Conservation (phyloP, 768 basidiomycete species). For the Lactarius akahatsu region DNA sequence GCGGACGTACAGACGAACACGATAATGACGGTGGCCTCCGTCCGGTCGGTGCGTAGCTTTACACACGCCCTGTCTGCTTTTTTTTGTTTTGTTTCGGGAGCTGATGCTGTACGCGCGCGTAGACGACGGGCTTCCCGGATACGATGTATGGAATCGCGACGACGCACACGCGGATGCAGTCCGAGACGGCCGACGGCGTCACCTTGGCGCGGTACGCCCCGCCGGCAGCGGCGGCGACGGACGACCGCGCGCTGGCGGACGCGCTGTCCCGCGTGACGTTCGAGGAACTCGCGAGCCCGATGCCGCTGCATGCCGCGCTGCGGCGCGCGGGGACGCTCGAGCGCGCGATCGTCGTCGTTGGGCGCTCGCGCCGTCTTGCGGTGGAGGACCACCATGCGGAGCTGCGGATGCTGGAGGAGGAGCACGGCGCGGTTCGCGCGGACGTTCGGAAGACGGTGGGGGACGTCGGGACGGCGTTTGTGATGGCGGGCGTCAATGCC, state of each 20-base stretch:
- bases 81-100: too few species aligned
- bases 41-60: slow-evolving; percentile 35
- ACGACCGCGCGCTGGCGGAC: slow-evolving; percentile 26
- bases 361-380: slow-evolving; percentile 73
- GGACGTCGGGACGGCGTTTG: slow-evolving; percentile 76
- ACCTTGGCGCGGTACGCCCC: slow-evolving; percentile 64
- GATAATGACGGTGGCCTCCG: slow-evolving; percentile 46
- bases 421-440: slow-evolving; percentile 51
- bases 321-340: slow-evolving; percentile 40
- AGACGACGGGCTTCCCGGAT: slow-evolving; percentile 51
- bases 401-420: slow-evolving; percentile 59
- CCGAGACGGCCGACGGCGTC: slow-evolving; percentile 82
- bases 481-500: slow-evolving; percentile 55
- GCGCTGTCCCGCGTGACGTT: slow-evolving; percentile 65
- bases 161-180: slow-evolving; percentile 67
- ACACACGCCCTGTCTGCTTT: too few species aligned
- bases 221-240: slow-evolving; percentile 22
- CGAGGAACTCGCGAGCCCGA: slow-evolving; percentile 50
- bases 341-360: slow-evolving; percentile 62
- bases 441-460: slow-evolving; percentile 84
- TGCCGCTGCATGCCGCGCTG: slow-evolving; percentile 57
- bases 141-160: slow-evolving; percentile 66
- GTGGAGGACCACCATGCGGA: slow-evolving; percentile 73
- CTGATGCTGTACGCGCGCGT: too few species aligned
- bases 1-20: slow-evolving; percentile 32